These are phyloP conservation scores for Camptophora hylomeconis DNA, from an alignment of 2,329 filamentous ascomycete species.

Conservation along the genomic window DNA sequence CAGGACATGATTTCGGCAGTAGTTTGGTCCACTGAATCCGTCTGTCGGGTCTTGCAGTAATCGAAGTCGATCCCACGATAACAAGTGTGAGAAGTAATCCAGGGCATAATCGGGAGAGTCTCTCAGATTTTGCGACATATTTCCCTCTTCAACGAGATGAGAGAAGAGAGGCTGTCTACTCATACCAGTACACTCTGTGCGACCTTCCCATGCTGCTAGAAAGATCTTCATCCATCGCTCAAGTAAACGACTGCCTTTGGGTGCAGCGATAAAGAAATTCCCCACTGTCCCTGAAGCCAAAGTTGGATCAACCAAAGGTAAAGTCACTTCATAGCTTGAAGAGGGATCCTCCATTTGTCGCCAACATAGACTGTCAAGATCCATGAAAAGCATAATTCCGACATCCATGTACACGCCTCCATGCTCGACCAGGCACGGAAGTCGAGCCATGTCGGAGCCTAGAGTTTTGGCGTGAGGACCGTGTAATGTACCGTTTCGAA, in stretches of 20 bases:
- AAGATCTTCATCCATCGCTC: slow-evolving; percentile 36
- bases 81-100: slow-evolving; percentile 14
- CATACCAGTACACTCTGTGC: slow-evolving; percentile 39
- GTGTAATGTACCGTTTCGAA: slow-evolving; percentile 35
- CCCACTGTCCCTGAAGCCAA: slow-evolving; percentile 26
- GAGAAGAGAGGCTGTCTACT: slow-evolving; percentile 35
- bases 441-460: slow-evolving; percentile 45
- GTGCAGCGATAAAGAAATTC: slow-evolving; percentile 37
- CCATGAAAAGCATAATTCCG: slow-evolving; percentile 44
- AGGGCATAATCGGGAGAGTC: slow-evolving; percentile 29
- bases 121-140: no score
- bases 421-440: slow-evolving; percentile 42
- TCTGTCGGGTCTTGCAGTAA: background rate
- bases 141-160: no score
- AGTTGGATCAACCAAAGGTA: slow-evolving; percentile 29
- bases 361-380: slow-evolving; percentile 42
- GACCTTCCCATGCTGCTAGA: slow-evolving; percentile 40
- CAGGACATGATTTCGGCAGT: background rate
- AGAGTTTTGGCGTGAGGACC: slow-evolving; percentile 42
- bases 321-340: slow-evolving; percentile 36
- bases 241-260: slow-evolving; percentile 35
- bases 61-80: no score
- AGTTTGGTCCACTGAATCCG: background rate
- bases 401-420: slow-evolving; percentile 48
- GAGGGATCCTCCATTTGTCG: slow-evolving; percentile 33